Percentiles rank a stretch among this genome's conserved stretches.
phyloP scores from a whole-genome alignment of 495 filamentous ascomycete genomes.

The Aspergillus diversus region DNA sequence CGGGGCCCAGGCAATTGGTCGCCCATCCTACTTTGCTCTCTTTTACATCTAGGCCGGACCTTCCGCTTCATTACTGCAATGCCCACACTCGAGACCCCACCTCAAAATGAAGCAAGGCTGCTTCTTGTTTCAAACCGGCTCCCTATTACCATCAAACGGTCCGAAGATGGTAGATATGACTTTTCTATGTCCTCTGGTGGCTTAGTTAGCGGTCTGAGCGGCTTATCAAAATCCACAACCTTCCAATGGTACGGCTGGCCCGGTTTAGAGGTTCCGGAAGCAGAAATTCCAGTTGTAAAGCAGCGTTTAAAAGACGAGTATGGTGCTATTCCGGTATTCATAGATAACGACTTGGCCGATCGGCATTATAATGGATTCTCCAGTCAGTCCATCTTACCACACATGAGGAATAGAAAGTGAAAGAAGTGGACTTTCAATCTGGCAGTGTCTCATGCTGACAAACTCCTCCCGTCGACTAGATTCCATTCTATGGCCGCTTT shows the following conservation, averaged over 20 bases:
- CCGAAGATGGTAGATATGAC: conserved; percentile 79
- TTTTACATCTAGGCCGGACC: conserved; percentile 5
- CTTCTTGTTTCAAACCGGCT: conserved; percentile 92
- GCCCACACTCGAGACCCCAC: conserved; percentile 39
- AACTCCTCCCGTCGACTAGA: conserved; percentile 53
- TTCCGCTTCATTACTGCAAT: conserved; percentile 26
- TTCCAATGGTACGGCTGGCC: conserved; percentile 99
- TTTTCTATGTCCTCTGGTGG: conserved; percentile 96
- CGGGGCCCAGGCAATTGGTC: neutral
- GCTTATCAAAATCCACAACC: conserved; percentile 84
- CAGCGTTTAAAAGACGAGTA: conserved; percentile 73
- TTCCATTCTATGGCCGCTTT: conserved; percentile 94
- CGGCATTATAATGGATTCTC: conserved; percentile 86
- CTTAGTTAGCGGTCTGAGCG: conserved; percentile 86
- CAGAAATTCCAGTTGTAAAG: conserved; percentile 64
- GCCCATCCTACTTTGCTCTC: neutral
- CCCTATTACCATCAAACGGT: conserved; percentile 92
- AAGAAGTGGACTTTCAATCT: neutral
- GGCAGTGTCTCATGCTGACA: conserved; percentile 21
- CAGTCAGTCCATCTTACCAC: conserved; percentile 58
- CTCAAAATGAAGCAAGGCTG: conserved; percentile 52
- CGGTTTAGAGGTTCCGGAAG: conserved; percentile 79
- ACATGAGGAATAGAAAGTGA: neutral
- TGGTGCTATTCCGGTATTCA: conserved; percentile 73
- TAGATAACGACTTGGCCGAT: conserved; percentile 78